A percentile compares a stretch with the other conserved stretches of the same genome.
Conservation (phyloP, 345 rosid species). For the Ceriops decandra region DNA sequence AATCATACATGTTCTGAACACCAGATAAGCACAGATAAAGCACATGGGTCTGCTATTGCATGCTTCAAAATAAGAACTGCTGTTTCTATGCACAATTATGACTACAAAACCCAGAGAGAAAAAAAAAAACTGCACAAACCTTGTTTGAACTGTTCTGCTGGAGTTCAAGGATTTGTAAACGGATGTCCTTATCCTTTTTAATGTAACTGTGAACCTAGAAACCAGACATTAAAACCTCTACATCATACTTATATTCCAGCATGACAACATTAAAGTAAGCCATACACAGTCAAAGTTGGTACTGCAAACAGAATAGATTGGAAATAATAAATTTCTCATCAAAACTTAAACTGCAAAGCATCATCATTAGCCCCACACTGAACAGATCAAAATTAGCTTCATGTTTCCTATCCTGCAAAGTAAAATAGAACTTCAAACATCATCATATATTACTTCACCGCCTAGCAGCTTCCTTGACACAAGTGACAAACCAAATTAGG, state of each 20-base stretch:
- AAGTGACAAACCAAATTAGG: neutral
- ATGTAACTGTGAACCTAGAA: conserved; percentile 53
- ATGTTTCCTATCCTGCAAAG: neutral
- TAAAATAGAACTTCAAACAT: neutral
- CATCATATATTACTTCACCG: neutral
- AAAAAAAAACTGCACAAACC: conserved; percentile 43
- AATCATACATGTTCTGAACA: neutral
- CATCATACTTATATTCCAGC: neutral
- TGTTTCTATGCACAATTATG: neutral
- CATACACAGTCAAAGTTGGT: neutral
- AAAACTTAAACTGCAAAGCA: neutral
- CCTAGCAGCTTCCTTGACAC: neutral
- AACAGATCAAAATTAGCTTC: conserved; percentile 1
- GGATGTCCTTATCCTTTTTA: conserved; percentile 36
- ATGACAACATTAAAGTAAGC: conserved; percentile 6
- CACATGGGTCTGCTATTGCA: conserved; percentile 3
- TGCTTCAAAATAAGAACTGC: neutral
- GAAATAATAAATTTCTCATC: neutral
- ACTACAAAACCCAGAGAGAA: neutral
- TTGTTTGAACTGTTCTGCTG: conserved; percentile 60
- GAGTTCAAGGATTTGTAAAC: conserved; percentile 44
- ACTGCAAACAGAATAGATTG: too few species aligned
- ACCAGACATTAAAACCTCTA: conserved; percentile 8
- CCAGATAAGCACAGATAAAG: neutral
- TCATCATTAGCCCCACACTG: neutral